A percentile compares a stretch with the other conserved stretches of the same genome.
phyloP scores from a whole-genome alignment of 768 basidiomycete genomes.

The Cubamyces sp. region DNA sequence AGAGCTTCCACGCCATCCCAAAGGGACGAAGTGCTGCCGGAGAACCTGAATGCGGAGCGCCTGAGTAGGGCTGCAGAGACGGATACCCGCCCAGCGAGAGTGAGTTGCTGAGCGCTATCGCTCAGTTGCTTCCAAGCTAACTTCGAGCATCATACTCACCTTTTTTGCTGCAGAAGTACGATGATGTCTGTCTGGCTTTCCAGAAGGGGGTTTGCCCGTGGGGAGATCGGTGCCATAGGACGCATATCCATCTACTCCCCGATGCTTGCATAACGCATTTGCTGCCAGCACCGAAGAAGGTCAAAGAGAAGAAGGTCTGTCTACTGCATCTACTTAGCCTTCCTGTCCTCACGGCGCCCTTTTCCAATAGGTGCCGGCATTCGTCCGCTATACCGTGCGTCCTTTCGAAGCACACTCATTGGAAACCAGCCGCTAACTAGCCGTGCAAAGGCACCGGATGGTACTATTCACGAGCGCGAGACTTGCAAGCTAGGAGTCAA shows the following conservation, averaged over 20 bases:
- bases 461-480: slow-evolving; percentile 5
- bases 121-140: neutral
- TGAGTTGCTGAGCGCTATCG: neutral
- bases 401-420: neutral
- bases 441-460: neutral
- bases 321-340: neutral
- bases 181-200: slow-evolving; percentile 22
- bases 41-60: neutral
- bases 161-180: neutral
- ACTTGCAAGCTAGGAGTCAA: neutral
- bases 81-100: slow-evolving; percentile 5
- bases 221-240: slow-evolving; percentile 18
- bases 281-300: neutral
- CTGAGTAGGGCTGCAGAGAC: slow-evolving; percentile 1
- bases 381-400: neutral
- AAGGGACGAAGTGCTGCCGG: neutral
- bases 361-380: neutral
- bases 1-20: neutral
- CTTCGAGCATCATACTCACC: neutral
- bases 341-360: neutral
- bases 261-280: neutral
- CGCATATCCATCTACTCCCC: slow-evolving; percentile 16
- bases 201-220: slow-evolving; percentile 16
- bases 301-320: neutral
- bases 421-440: neutral